Evolutionary conservation across 2,329 filamentous ascomycete species (phyloP), one percentile per base, ranked within the genome.

Genomic region (Myriosclerotinia curreyana): DNA sequence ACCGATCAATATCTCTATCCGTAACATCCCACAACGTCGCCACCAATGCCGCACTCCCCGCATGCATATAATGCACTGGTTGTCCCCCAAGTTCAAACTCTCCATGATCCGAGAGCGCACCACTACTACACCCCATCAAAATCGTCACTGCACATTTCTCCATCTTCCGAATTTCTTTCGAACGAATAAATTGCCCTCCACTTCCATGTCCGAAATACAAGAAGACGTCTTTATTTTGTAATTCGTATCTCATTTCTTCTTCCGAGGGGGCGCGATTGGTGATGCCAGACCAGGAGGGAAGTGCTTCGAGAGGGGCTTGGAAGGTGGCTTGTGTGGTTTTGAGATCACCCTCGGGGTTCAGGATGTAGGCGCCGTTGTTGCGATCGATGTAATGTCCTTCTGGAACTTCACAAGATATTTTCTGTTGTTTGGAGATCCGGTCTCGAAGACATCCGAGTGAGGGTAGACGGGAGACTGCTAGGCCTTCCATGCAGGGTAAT

Each of bases 11-110:
- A 75, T 99, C 95, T 72, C 91, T 91, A 75, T 99, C 95, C 12
- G 95, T 99, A 58, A 99, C 95, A 76, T 99, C 95, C 95, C 95
- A 99, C 46, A 99, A 81, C 20, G 93, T 97, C 53, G 92, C 95
- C 2, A 98, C 87, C 12, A 98, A 86, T 0, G 94, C 92, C 4
- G 92, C 92, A 70, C 84, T 86, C 1, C 92, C 94, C 0, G 92
- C 93, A 70, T 94, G 87, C 77, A 99, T 87, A 77, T 98, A 98
- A 71, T 93, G 92, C 78, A 93, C 87, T 31, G 95, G 90, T 64
- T 94, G 92, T 1, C 95, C 94, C 70, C 90, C 89, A n/a, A 90
- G 88, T 75, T 98, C 93, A 72, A 96, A 96, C 67, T 92, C 89
- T 58, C 94, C 94, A 14, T 87, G 87, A 71, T 95, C 90, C 0